phyloP scores from a whole-genome alignment of 1,139 yeast genomes.

The Eremothecium gossypii region DNA sequence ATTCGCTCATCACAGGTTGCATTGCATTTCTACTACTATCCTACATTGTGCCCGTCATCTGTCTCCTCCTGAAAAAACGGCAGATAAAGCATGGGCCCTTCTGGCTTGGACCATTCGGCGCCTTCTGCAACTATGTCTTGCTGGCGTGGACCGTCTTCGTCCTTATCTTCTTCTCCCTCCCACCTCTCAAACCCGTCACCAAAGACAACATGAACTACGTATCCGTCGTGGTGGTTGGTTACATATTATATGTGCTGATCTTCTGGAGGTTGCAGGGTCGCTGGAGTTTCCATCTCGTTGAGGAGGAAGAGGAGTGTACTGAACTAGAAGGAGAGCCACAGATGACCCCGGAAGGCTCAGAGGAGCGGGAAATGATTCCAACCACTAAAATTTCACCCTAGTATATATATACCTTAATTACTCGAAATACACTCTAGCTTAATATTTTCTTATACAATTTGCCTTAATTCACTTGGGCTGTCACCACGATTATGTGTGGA shows the following conservation, averaged over 20 bases:
- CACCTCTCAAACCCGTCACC: conserved; percentile 54
- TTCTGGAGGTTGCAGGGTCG: conserved; percentile 46
- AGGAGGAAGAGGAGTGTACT: conserved; percentile 12
- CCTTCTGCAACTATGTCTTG: conserved; percentile 45
- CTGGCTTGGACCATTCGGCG: conserved; percentile 57
- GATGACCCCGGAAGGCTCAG: no score
- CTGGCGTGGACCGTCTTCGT: conserved; percentile 54
- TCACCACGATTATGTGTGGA: neutral
- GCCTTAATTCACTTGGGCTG: no score
- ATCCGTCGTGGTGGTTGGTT: conserved; percentile 52
- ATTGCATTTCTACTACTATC: conserved; percentile 43
- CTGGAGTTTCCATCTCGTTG: conserved; percentile 28
- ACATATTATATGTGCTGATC: conserved; percentile 42
- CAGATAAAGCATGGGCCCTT: conserved; percentile 60
- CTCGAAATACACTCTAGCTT: no score
- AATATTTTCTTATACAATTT: no score
- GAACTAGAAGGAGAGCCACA: no score
- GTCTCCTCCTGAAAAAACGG: conserved; percentile 50
- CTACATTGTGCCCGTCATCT: conserved; percentile 42
- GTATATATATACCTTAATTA: no score
- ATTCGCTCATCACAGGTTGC: conserved; percentile 48
- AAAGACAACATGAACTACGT: conserved; percentile 63
- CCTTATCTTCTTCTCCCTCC: conserved; percentile 57
- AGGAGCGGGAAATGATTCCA: no score
- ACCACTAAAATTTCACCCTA: no score